Evolutionary conservation across 202 grass and related monocot species (phyloP).

Genomic region (Zizania palustris): DNA sequence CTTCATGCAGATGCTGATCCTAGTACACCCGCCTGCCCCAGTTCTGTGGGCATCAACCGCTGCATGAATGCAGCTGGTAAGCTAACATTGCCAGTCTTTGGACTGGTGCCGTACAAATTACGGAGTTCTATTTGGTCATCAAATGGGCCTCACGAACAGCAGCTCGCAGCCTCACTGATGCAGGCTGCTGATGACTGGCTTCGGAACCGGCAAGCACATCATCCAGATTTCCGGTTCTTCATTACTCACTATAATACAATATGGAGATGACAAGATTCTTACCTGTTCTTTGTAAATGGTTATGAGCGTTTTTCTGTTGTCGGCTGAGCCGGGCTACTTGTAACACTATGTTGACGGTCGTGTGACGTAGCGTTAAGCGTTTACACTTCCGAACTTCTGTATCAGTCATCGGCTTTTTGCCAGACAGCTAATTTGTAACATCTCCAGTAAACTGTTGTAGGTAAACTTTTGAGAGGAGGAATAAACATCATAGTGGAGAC

Average conservation of each 20-base stretch:
- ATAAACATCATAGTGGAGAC: conserved; percentile 29
- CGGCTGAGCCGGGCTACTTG: conserved; percentile 22
- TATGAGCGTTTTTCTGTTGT: conserved; percentile 34
- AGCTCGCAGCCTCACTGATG: conserved; percentile 50
- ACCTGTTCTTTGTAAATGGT: conserved; percentile 47
- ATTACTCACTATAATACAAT: conserved; percentile 53
- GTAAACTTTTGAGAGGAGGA: conserved; percentile 28
- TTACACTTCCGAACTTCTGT: conserved; percentile 3
- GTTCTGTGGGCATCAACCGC: conserved; percentile 41
- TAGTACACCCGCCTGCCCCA: conserved; percentile 11
- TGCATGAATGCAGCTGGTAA: conserved; percentile 38
- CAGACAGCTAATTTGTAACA: conserved; percentile 43
- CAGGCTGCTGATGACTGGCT: conserved; percentile 64
- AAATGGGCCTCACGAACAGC: conserved; percentile 43
- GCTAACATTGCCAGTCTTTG: conserved; percentile 60
- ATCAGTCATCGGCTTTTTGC: conserved; percentile 29
- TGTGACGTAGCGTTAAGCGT: conserved; percentile 37
- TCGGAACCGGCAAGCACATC: conserved; percentile 53
- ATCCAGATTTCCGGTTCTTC: conserved; percentile 83
- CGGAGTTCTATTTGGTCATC: conserved; percentile 64
- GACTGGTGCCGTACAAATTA: conserved; percentile 71
- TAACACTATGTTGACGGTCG: conserved; percentile 36
- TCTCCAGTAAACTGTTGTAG: conserved; percentile 42
- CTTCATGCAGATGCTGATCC: conserved; percentile 40
- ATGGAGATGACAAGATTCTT: conserved; percentile 59